These are phyloP conservation scores for Naganishia vishniacii DNA, from an alignment of 768 basidiomycete genomes.

Conservation along the genomic window DNA sequence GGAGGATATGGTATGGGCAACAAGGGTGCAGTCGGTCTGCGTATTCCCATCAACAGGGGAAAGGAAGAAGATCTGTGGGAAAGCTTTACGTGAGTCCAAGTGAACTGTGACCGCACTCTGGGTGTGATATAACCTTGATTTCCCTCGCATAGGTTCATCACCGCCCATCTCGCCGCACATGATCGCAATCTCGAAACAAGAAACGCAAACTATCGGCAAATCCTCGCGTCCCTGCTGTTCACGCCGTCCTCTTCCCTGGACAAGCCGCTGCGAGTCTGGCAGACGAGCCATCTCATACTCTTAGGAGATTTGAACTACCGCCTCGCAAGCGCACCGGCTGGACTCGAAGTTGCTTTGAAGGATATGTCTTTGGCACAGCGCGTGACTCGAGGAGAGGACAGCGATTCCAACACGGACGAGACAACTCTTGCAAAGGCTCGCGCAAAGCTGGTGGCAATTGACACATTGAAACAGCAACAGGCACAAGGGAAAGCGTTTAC, in stretches of 20 bases:
- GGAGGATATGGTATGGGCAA: slow-evolving; percentile 78
- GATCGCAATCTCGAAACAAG: slow-evolving; percentile 61
- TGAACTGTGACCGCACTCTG: not conserved
- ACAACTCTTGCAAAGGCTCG: slow-evolving; percentile 38
- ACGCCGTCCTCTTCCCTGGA: slow-evolving; percentile 55
- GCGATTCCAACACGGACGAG: not conserved
- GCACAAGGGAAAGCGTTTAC: slow-evolving; percentile 63
- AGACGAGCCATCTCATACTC: slow-evolving; percentile 84
- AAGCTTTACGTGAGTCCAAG: slow-evolving; percentile 73
- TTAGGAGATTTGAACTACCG: slow-evolving; percentile 93
- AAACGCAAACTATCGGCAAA: slow-evolving; percentile 71
- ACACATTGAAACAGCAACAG: slow-evolving; percentile 53
- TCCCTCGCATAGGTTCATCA: slow-evolving; percentile 66
- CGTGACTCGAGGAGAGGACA: not conserved
- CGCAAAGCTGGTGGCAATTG: slow-evolving; percentile 36
- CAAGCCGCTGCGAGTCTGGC: slow-evolving; percentile 59
- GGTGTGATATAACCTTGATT: not conserved
- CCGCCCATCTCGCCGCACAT: slow-evolving; percentile 84
- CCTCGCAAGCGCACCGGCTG: slow-evolving; percentile 52
- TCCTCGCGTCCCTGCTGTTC: slow-evolving; percentile 76
- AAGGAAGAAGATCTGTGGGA: slow-evolving; percentile 61
- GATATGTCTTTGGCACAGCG: slow-evolving; percentile 37
- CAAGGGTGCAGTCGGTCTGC: slow-evolving; percentile 85
- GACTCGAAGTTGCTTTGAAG: slow-evolving; percentile 51
- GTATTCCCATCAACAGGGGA: slow-evolving; percentile 64